Evolutionary conservation across 169 alveolate species (phyloP), one percentile per base, ranked within the genome.

Genomic region (Cryptosporidium parvum): DNA sequence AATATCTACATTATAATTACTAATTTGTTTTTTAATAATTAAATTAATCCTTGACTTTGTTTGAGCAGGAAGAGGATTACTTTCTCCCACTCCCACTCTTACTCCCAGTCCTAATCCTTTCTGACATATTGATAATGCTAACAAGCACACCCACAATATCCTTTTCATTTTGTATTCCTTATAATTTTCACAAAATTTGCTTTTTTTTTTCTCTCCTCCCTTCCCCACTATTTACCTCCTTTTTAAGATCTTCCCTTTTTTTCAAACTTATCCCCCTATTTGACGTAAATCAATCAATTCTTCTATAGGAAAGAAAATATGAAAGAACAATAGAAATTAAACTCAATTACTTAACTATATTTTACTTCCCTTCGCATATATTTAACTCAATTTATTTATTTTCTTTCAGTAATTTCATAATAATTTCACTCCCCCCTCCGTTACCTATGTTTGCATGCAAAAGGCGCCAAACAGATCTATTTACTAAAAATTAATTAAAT

Each of bases 11-110:
- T 23, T 44, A 39, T 18, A n/a, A n/a, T 67, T 21, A 26, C 29
- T 59, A 18, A 80, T 1, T 21, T 62, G 68, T 39, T 51, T 58
- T 29, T 80, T 31, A 44, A 80, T 18, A 33, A 80, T n/a, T 42
- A 80, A 31, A 23, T 58, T 45, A 18, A 80, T 26, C 26, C 89
- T 80, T 21, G 52, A 23, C n/a, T 26, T 65, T 1, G 89, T 80
- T 12, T 80, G 75, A 8, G 23, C 89, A 12, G 89, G 89, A 8
- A 51, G 52, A 56, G 67, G 26, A 26, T n/a, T 26, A 21, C 12
- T 56, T n/a, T 9, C 67, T 23, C 67, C 37, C 3, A 56, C 37
- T n/a, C 18, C 37, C 14, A 23, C 37, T 56, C 67, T 37, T 10
- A 56, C 37, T n/a, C 35, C 37, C 29, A 56, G 67, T 10, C 35